A percentile compares a stretch with the other conserved stretches of the same genome.
These are phyloP conservation scores for Gremmenia infestans DNA, from an alignment of 2,329 filamentous ascomycete species.

Conservation along the genomic window DNA sequence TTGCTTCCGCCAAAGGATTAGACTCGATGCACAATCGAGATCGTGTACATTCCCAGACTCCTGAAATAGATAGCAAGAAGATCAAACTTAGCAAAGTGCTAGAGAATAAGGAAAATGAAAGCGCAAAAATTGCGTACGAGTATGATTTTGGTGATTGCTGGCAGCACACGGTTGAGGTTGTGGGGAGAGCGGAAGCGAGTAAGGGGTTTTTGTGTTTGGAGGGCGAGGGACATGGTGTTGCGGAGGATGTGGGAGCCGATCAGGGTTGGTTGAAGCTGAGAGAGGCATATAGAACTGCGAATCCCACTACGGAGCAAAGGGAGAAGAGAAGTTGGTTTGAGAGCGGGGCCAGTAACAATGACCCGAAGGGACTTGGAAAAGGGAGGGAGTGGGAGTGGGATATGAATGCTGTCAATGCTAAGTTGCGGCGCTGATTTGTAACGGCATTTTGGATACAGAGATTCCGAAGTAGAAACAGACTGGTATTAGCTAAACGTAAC, in stretches of 20 bases:
- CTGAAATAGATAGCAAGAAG: neutral
- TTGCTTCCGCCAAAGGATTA: neutral
- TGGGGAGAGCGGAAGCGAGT: conserved; percentile 14
- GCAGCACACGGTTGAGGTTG: conserved; percentile 22
- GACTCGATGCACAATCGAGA: neutral
- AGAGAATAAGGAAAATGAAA: conserved; percentile 1
- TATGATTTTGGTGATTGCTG: conserved; percentile 29
- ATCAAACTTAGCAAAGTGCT: neutral
- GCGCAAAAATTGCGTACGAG: conserved; percentile 15
- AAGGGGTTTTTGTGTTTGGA: conserved; percentile 22
- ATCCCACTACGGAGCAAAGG: conserved; percentile 22
- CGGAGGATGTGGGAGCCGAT: conserved; percentile 29
- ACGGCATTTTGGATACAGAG: neutral
- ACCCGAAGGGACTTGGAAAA: conserved; percentile 22
- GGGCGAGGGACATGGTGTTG: conserved; percentile 27
- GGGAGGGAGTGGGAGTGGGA: conserved; percentile 21
- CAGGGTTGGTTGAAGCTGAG: conserved; percentile 30
- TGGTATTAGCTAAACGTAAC: neutral
- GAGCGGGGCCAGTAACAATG: conserved; percentile 19
- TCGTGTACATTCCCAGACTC: neutral
- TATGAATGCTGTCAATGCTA: neutral
- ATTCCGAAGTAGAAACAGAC: neutral
- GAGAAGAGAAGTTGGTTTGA: conserved; percentile 29
- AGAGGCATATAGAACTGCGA: conserved; percentile 26
- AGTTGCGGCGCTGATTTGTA: neutral